Conservation (phyloP, 495 filamentous ascomycete species). For the Friedmanniomyces endolithicus region DNA sequence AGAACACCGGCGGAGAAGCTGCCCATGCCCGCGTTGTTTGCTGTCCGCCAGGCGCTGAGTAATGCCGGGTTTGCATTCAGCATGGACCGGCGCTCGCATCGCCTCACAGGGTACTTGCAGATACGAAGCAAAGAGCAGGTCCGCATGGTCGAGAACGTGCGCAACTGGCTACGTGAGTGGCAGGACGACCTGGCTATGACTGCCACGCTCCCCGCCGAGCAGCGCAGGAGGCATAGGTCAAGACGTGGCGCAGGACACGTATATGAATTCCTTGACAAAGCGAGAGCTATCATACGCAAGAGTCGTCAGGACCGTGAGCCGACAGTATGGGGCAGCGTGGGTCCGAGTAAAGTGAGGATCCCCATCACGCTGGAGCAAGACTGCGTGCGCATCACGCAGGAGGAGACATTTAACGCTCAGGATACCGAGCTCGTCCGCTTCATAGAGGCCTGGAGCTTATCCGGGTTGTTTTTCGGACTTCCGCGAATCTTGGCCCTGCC, state of each 20-base stretch:
- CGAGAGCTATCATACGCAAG: conserved; percentile 49
- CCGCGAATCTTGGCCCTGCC: conserved; percentile 48
- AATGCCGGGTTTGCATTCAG: conserved; percentile 43
- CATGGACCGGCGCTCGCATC: conserved; percentile 29
- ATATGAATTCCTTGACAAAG: conserved; percentile 50
- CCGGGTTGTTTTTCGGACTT: conserved; percentile 35
- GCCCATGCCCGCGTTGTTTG: conserved; percentile 40
- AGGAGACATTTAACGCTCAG: conserved; percentile 29
- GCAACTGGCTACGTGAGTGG: conserved; percentile 46
- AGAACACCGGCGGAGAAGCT: conserved; percentile 3
- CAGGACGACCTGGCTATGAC: conserved; percentile 35
- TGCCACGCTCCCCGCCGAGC: conserved; percentile 8
- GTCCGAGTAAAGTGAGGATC: conserved; percentile 34
- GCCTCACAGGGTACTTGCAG: conserved; percentile 32
- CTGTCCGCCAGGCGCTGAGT: conserved; percentile 51
- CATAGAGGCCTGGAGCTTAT: conserved; percentile 55
- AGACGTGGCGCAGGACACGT: conserved; percentile 30
- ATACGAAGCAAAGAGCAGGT: conserved; percentile 41
- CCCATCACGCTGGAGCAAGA: conserved; percentile 21
- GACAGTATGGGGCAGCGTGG: conserved; percentile 43
- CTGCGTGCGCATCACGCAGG: background rate
- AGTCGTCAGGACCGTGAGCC: conserved; percentile 52
- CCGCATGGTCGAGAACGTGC: conserved; percentile 36
- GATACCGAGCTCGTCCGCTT: conserved; percentile 56
- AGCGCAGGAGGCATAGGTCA: conserved; percentile 4